Base-by-base conservation (phyloP, 441 rosid genomes). In the Pelargonium fulgidum region DNA sequence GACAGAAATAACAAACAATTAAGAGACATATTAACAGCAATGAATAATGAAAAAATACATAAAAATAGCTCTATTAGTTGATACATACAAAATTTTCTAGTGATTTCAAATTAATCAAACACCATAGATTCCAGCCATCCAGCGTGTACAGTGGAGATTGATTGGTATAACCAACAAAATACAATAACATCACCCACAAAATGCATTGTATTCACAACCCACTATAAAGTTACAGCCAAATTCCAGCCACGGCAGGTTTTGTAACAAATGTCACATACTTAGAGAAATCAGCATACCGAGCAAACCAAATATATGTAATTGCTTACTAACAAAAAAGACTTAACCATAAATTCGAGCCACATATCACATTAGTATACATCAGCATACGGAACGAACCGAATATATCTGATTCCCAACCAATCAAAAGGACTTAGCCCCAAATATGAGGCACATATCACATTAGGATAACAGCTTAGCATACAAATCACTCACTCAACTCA, bases 1-100 rank as follows among this genome's bases (percentile, higher is more conserved):
- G 80, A 71, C 68, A 70, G 62, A 73, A 65, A 72, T 52, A 7
- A n/a, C 4, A 52, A 24, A 73, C 24, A 72, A 69, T 75, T 48
- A 79, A 58, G 22, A 24, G 29, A 24, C 29, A 24, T 24, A 24
- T 24, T 24, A 24, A 24, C 19, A 17, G 7, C 17, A 48, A 48
- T 13, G 17, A 48, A 48, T 11, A n/a, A 50, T 50, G 6, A 50
- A 3, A 7, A 50, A n/a, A 13, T 50, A n/a, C 58, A 50, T 50
- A 50, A 50, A 50, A 50, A 50, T 48, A 48, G 56, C 56, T 6
- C 56, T 1, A 3, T 13, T 7, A 48, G 5, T 14, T 48, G n/a
- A 12, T n/a, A 47, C 54, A 13, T 3, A 10, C 54, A 47, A 3
- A 4, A 47, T 12, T 10, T 47, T 47, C 17, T 13, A 50, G 58